A percentile compares a stretch with the other conserved stretches of the same genome.
These are phyloP conservation scores for Paraphaeosphaeria minitans DNA, from an alignment of 2,329 filamentous ascomycete genomes.

Conservation along the genomic window DNA sequence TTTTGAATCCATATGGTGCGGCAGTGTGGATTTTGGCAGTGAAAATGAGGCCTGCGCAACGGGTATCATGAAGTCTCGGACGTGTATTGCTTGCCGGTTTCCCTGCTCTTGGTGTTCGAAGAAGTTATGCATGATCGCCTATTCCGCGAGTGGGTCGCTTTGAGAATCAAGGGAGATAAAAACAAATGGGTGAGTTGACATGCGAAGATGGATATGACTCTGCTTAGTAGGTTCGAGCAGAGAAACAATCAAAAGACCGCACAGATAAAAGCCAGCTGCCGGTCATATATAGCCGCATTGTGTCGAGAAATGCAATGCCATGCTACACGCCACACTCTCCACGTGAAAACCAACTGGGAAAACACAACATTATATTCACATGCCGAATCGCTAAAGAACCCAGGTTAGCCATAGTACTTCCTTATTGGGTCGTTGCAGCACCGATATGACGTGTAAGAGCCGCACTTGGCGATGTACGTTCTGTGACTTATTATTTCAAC, in stretches of 20 bases:
- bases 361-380: conserved; percentile 28
- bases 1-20: conserved; percentile 18
- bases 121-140: not conserved
- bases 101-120: not conserved
- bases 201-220: not conserved
- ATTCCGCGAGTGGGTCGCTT: not conserved
- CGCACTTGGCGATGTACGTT: conserved; percentile 14
- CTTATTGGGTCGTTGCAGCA: conserved; percentile 13
- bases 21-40: conserved; percentile 9
- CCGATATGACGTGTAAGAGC: conserved; percentile 13
- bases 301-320: conserved; percentile 21
- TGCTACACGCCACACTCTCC: conserved; percentile 24
- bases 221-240: not conserved
- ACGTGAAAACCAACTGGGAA: conserved; percentile 37
- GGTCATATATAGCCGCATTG: conserved; percentile 15
- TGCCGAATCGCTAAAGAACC: conserved; percentile 19
- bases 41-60: not conserved
- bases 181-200: not conserved
- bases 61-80: not conserved
- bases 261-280: too few relatives aligned
- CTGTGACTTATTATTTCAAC: conserved; percentile 9
- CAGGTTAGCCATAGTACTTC: conserved; percentile 9
- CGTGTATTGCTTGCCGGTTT: not conserved
- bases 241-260: not conserved
- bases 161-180: not conserved